Base-by-base conservation (phyloP, 1,284 basidiomycete genomes). In the Pseudozyma thailandica region DNA sequence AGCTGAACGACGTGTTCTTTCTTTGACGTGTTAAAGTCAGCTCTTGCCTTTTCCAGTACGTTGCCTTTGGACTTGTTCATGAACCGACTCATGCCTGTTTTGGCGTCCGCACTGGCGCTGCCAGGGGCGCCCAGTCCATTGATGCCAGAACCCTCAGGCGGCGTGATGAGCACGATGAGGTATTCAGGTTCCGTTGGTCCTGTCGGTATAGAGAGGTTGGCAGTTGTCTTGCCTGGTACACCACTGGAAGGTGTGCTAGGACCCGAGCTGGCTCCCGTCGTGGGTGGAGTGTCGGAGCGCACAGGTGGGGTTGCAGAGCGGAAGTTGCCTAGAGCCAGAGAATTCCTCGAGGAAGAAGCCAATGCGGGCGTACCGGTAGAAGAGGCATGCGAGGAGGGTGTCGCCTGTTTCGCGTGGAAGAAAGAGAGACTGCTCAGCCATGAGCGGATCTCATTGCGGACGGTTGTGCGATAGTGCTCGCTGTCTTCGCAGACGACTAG, bases 21-120 rank as follows among this genome's bases (percentile, higher is more conserved):
- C 83, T 93, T 95, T 71, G 91, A 91, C 0, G 87, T 81, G 77
- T 96, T 98, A 83, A 98, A 98, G 84, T 98, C 96, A 3, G 92
- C 89, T 81, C 88, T 90, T 48, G 98, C 87, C 84, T 94, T 95
- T 83, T 97, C 94, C 55, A 96, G 84, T 9, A 98, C 90, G 16
- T 89, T 90, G 44, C 90, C 88, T 84, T 90, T 93, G 78, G 92
- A 88, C 77, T 92, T 88, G 77, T 90, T 89, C 81, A 93, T 93
- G 79, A 61, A 75, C 50, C 72, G 74, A 56, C 59, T 78, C 73
- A 61, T 77, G 39, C 55, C 71, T 28, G 52, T 72, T 44, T 51
- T 78, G 21, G 39, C 26, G 18, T 66, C 63, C 49, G 96, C 88
- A 70, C 94, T 90, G 2, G 96, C 86, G 56, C 13, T 9, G 6